Conservation (phyloP, 179 eudicot species). For the Nepenthes alata region DNA sequence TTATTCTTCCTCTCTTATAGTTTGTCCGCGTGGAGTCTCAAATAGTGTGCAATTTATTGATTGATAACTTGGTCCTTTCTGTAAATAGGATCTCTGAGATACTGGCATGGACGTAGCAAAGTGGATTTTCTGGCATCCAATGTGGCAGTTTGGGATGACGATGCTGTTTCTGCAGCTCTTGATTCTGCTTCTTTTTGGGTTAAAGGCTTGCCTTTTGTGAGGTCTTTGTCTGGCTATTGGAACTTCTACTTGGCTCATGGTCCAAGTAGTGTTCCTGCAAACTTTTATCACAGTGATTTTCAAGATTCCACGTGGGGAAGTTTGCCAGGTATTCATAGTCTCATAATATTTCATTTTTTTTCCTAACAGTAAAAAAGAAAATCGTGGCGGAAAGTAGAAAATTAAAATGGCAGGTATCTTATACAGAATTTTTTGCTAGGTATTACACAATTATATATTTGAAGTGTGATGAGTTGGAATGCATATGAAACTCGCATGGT, state of each 20-base stretch:
- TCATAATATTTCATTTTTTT: not conserved
- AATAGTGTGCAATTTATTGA: not conserved
- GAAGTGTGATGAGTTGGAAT: no score
- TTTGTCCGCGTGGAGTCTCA: not conserved
- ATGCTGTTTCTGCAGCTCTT: slow-evolving; percentile 69
- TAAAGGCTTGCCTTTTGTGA: slow-evolving; percentile 74
- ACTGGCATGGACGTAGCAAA: slow-evolving; percentile 73
- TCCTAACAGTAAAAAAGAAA: not conserved
- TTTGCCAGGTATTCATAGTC: slow-evolving; percentile 51
- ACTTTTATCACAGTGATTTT: slow-evolving; percentile 43
- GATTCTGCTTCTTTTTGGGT: slow-evolving; percentile 91
- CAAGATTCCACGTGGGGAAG: slow-evolving; percentile 72
- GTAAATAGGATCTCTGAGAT: slow-evolving; percentile 61
- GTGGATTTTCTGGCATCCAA: slow-evolving; percentile 50
- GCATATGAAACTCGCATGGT: no score
- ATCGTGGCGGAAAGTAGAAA: no score
- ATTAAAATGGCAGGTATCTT: no score
- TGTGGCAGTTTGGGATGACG: slow-evolving; percentile 79
- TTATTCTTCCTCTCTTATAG: not conserved
- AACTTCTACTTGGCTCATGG: slow-evolving; percentile 63
- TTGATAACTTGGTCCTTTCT: not conserved
- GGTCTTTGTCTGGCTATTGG: slow-evolving; percentile 85
- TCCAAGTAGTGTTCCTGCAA: slow-evolving; percentile 42
- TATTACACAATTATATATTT: no score
- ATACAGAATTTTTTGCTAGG: no score